These are phyloP conservation scores for Phtheirospermum japonicum DNA, from an alignment of 257 asterid genomes.

Conservation along the genomic window DNA sequence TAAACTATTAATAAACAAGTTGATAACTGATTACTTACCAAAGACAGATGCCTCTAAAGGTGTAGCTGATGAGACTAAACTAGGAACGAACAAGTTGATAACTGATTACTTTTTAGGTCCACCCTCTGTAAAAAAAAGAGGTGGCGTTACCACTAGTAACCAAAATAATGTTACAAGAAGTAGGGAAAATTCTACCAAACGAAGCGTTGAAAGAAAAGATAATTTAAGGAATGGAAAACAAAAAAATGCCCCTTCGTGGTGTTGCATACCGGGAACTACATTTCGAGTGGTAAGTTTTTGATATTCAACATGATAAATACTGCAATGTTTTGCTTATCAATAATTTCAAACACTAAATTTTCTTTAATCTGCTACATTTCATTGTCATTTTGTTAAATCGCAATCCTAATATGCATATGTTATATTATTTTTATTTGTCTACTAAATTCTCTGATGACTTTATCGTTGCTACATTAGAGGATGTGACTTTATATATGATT, in stretches of 20 bases:
- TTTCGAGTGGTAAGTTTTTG: constrained; percentile 77
- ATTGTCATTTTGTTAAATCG: background rate
- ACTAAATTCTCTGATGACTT: background rate
- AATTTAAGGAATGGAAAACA: constrained; percentile 47
- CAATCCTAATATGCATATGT: background rate
- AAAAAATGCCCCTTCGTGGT: constrained; percentile 75
- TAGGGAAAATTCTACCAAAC: constrained; percentile 32
- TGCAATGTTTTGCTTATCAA: constrained; percentile 2
- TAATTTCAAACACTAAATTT: background rate
- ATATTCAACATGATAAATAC: constrained; percentile 13
- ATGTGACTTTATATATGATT: background rate
- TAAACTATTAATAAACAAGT: constrained; percentile 28
- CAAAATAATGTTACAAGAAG: constrained; percentile 35
- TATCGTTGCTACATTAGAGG: background rate
- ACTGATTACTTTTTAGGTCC: constrained; percentile 51
- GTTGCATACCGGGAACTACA: constrained; percentile 83
- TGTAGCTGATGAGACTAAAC: constrained; percentile 42
- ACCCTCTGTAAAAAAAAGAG: constrained; percentile 39
- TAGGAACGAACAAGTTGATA: constrained; percentile 12
- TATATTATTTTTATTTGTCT: background rate
- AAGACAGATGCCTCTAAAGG: constrained; percentile 36
- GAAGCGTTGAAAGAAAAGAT: constrained; percentile 40
- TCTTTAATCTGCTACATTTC: background rate
- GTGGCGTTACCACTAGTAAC: constrained; percentile 25
- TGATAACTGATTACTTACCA: constrained; percentile 28